These are phyloP conservation scores for Middelhovenomyces tepae DNA, from an alignment of 805 yeast species.

Conservation along the genomic window DNA sequence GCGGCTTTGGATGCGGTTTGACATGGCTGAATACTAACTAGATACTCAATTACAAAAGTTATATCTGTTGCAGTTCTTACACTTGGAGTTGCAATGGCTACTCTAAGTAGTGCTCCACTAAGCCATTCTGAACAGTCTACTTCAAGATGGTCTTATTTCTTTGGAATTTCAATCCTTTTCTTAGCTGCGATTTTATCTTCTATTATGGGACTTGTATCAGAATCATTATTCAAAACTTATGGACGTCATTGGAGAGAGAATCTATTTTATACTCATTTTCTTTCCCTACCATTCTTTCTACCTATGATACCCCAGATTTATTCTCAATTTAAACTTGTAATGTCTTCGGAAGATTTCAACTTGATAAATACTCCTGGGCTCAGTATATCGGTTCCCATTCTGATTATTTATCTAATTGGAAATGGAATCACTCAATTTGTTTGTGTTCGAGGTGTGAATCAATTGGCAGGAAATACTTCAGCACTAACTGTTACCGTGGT, in stretches of 20 bases:
- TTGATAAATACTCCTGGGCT: constrained; percentile 14
- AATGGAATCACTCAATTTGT: constrained; percentile 48
- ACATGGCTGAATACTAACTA: no score
- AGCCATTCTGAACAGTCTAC: constrained; percentile 14
- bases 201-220: constrained; percentile 50
- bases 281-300: constrained; percentile 46
- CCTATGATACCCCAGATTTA: constrained; percentile 28
- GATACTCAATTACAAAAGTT: constrained; percentile 35
- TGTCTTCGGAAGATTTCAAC: constrained; percentile 15
- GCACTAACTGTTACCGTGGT: constrained; percentile 58
- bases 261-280: constrained; percentile 50
- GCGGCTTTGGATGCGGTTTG: no score
- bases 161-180: constrained; percentile 36
- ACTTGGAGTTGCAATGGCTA: constrained; percentile 43
- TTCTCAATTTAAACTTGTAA: constrained; percentile 23
- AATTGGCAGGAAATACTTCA: constrained; percentile 46
- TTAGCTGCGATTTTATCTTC: constrained; percentile 46
- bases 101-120: constrained; percentile 18
- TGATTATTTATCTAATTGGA: constrained; percentile 26
- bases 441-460: constrained; percentile 63
- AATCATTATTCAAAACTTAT: constrained; percentile 38
- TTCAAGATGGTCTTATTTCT: constrained; percentile 19
- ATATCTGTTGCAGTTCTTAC: constrained; percentile 44
- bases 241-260: constrained; percentile 60
- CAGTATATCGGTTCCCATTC: constrained; percentile 21